Conservation (phyloP, 164 flowering plant genomes). For the Stephania japonica region DNA sequence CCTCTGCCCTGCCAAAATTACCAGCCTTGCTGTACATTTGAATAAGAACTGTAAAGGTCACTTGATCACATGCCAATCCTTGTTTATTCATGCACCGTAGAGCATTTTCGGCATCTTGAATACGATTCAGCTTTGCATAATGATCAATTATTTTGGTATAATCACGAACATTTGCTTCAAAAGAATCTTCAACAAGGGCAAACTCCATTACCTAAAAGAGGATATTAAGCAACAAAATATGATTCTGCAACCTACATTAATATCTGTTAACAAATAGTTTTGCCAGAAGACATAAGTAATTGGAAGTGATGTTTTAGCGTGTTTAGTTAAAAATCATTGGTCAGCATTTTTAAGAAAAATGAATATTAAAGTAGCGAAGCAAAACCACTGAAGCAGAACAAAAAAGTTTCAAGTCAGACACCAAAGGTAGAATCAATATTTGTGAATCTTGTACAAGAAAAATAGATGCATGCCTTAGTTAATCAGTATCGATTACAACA, state of each 20-base stretch:
- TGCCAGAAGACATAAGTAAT: not conserved
- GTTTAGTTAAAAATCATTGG: not conserved
- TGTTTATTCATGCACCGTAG: constrained; percentile 47
- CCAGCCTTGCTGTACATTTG: constrained; percentile 89
- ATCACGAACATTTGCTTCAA: constrained; percentile 80
- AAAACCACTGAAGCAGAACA: not conserved
- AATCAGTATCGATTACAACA: not conserved
- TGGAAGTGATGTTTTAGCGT: not conserved
- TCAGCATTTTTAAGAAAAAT: not conserved
- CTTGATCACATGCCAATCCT: constrained; percentile 75
- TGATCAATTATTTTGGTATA: constrained; percentile 74
- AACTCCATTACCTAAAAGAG: constrained; percentile 50
- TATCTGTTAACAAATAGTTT: not conserved
- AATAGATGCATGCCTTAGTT: not conserved
- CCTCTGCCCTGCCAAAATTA: constrained; percentile 49
- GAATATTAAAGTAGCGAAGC: not conserved
- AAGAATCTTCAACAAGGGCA: constrained; percentile 69
- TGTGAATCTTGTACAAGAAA: not conserved
- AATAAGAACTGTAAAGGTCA: constrained; percentile 62
- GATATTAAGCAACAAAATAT: not conserved
- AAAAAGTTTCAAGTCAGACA: not conserved
- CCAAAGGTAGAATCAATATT: not conserved
- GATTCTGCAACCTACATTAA: not conserved
- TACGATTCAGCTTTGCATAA: constrained; percentile 52
- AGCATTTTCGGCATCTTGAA: constrained; percentile 57